Evolutionary conservation across 129 eudicot genomes (phyloP).

Genomic region (Pittosporum tobira): DNA sequence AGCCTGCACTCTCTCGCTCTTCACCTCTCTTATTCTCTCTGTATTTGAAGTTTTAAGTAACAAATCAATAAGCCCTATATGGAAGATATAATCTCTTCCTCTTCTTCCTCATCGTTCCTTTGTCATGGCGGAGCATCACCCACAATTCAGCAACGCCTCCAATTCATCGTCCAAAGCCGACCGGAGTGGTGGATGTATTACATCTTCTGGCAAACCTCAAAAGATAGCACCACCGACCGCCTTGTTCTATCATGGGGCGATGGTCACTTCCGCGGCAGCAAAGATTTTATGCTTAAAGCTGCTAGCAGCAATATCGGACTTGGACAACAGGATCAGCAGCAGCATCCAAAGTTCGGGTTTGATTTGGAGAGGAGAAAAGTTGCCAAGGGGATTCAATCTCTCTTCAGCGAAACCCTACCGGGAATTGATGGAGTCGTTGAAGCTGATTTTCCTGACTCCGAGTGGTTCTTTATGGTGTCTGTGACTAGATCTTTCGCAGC

Average conservation of each 20-base stretch:
- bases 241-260: conserved; percentile 41
- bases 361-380: conserved; percentile 11
- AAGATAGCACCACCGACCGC: conserved; percentile 17
- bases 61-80: conserved; percentile 8
- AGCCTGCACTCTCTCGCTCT: neutral
- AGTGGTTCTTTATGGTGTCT: conserved; percentile 41
- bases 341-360: conserved; percentile 7
- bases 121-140: conserved; percentile 7
- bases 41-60: neutral
- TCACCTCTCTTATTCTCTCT: neutral
- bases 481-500: conserved; percentile 21
- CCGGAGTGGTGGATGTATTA: conserved; percentile 39
- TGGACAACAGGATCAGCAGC: conserved; percentile 4
- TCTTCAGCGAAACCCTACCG: conserved; percentile 6
- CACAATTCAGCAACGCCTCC: conserved; percentile 30
- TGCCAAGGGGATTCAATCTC: conserved; percentile 13
- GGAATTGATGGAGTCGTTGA: conserved; percentile 1
- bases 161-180: conserved; percentile 32
- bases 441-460: conserved; percentile 19
- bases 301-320: conserved; percentile 8
- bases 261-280: conserved; percentile 26
- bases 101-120: conserved; percentile 13
- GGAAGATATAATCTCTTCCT: conserved; percentile 18
- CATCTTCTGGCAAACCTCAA: conserved; percentile 45
- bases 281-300: conserved; percentile 2